Base-by-base conservation (phyloP, 768 basidiomycete genomes). In the Candolleomyces aberdarensis region DNA sequence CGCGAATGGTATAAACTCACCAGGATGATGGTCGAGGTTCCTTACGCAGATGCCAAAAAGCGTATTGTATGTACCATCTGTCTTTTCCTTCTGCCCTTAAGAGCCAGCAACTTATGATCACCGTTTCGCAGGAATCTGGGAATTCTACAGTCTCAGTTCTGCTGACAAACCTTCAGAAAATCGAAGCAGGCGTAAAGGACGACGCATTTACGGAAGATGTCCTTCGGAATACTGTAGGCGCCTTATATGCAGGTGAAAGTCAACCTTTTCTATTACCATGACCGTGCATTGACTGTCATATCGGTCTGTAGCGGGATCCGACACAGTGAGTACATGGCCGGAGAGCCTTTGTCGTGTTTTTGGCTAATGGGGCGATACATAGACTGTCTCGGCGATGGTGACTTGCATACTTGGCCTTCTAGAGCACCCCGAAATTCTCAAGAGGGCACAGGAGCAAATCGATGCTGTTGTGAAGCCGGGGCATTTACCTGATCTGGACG, bases 1-100 rank as follows among this genome's bases (percentile, higher is more conserved):
- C 70, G 67, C 43, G 71, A 74, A 63, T 81, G 79, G 76, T 70
- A 68, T 2, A 67, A 64, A 52, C 65, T 70, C 14, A 65, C 74
- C n/a, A 61, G 70, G 15, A 65, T 67, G 49, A 76, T 72, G 74
- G 67, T 66, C 57, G 72, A 79, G 9, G 60, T 67, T 14, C 79
- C 78, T 0, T 81, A 73, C 52, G 61, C 58, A 5, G 66, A 68
- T n/a, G 70, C 72, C 1, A 74, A 75, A 56, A 46, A 57, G 11
- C 47, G 64, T 11, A 62, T 78, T 57, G 79, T 79, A 29, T 17
- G 54, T 51, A 74, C 6, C 36, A 7, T 36, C 36, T 36, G 36
- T 11, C 62, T 5, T 22, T 26, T 26, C 26, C 41, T 26, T 19
- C 51, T 19, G 29, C 29, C 32, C 22, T 49, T 19, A 20, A 26